These are phyloP conservation scores for Moricandia arvensis DNA, from an alignment of 345 rosid genomes.

Conservation along the genomic window DNA sequence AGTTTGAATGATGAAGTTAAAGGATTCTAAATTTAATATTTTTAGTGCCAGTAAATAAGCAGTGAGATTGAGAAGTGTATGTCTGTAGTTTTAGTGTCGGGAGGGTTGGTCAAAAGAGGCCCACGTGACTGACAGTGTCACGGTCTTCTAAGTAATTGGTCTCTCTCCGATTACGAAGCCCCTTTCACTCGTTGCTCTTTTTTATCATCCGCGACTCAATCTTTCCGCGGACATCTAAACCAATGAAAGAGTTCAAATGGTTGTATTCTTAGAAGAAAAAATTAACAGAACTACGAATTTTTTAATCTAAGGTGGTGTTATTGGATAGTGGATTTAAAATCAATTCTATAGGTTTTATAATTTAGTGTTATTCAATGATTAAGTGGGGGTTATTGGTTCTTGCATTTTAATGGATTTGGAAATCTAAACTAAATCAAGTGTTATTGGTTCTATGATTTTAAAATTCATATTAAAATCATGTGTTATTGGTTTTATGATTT, in stretches of 20 bases:
- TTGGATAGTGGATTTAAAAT: too few species aligned
- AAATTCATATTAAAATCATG: too few species aligned
- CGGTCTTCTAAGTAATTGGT: slow-evolving; percentile 42
- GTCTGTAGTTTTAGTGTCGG: slow-evolving; percentile 35
- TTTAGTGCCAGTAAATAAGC: not conserved
- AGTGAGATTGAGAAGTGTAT: slow-evolving; percentile 23
- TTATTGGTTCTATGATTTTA: too few species aligned
- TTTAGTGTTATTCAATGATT: too few species aligned
- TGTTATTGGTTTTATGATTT: too few species aligned
- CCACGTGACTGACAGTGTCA: slow-evolving; percentile 42
- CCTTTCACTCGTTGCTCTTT: slow-evolving; percentile 22
- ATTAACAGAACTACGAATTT: not conserved
- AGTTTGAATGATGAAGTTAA: slow-evolving; percentile 14
- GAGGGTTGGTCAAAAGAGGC: slow-evolving; percentile 40
- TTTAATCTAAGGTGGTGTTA: too few species aligned
- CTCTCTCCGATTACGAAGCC: slow-evolving; percentile 33
- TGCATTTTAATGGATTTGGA: too few species aligned
- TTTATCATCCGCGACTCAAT: not conserved
- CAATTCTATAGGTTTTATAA: too few species aligned
- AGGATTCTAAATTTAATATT: not conserved
- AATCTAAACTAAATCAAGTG: too few species aligned
- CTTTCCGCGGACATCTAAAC: not conserved
- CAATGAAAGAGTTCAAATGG: not conserved
- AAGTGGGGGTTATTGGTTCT: too few species aligned
- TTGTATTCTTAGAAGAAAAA: not conserved